Conservation (phyloP, 495 filamentous ascomycete genomes). For the Terfezia boudieri region DNA sequence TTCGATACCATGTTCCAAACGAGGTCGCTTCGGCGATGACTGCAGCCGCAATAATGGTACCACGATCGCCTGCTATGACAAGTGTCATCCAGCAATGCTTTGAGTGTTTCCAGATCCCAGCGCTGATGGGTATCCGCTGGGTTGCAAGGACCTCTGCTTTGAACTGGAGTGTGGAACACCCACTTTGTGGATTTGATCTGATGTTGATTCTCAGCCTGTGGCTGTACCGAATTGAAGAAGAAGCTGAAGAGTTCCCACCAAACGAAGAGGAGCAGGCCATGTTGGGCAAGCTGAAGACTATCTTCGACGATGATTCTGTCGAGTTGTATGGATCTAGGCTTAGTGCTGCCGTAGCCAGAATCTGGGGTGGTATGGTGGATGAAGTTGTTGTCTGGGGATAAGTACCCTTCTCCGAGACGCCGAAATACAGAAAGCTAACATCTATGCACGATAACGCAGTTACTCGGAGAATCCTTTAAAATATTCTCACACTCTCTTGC, state of each 20-base stretch:
- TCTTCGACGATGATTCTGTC: slow-evolving; percentile 76
- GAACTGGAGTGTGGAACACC: slow-evolving; percentile 98
- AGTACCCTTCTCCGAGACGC: slow-evolving; percentile 20
- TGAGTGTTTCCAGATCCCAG: slow-evolving; percentile 93
- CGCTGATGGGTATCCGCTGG: slow-evolving; percentile 88
- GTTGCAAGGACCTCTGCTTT: slow-evolving; percentile 88
- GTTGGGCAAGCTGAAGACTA: slow-evolving; percentile 82
- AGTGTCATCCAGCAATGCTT: slow-evolving; percentile 96
- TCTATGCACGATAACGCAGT: slow-evolving; percentile 59
- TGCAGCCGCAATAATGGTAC: slow-evolving; percentile 71
- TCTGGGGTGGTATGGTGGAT: slow-evolving; percentile 97
- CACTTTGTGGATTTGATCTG: slow-evolving; percentile 84
- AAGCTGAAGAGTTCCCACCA: slow-evolving; percentile 55
- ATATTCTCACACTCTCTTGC: slow-evolving; percentile 83
- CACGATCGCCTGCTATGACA: slow-evolving; percentile 91
- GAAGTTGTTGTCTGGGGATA: slow-evolving; percentile 98
- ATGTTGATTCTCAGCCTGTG: slow-evolving; percentile 98
- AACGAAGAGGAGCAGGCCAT: slow-evolving; percentile 78
- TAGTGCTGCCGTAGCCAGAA: slow-evolving; percentile 75
- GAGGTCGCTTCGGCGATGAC: slow-evolving; percentile 96
- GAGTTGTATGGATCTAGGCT: slow-evolving; percentile 58
- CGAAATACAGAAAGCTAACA: not conserved
- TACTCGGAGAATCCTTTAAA: slow-evolving; percentile 97
- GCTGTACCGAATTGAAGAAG: slow-evolving; percentile 97
- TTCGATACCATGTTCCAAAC: slow-evolving; percentile 90